Base-by-base conservation (phyloP, 306 rosid genomes). In the Castanea sativa region DNA sequence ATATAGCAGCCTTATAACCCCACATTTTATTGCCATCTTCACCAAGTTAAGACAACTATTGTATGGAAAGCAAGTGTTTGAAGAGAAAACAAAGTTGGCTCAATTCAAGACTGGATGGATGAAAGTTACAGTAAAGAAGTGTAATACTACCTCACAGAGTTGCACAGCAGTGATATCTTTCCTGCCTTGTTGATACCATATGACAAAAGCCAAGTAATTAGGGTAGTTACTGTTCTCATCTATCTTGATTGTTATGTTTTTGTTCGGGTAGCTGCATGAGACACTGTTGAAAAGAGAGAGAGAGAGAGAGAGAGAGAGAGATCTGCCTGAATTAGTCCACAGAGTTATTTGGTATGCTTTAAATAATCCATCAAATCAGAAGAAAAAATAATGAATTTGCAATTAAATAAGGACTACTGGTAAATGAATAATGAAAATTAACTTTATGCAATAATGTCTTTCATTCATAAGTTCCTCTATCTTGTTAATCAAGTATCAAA, bases 101-200 rank as follows among this genome's bases (percentile, higher is more conserved):
- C 12, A 21, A 5, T 5, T 57, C 23, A 57, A 57, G 23, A 20
- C 63, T 20, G 11, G 63, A 57, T 18, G 25, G 21, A 57, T 14
- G 57, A 6, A 6, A 20, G 2, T 58, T 10, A 9, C 11, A 8
- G 19, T 14, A 14, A 3, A 3, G 1, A 49, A 12, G 14, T 49
- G 53, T 13, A 49, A 11, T 49, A 49, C 16, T 87, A 94, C 95
- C 97, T 94, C 97, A 38, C 99, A 94, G 41, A 91, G 92, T 73
- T 88, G 99, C 53, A 91, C 94, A 38, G 97, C 97, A 30, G 97
- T 89, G 82, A 92, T 92, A 69, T 94, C 97, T 64, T 89, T 91
- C 69, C 45, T 90, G 80, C 97, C 99, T 83, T 92, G 99, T 76
- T 94, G 99, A 85, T 73, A 89, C 93, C 93, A 86, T 63, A 94